These are phyloP conservation scores for Blumeriella jaapii DNA, from an alignment of 2,329 filamentous ascomycete genomes.

Conservation along the genomic window DNA sequence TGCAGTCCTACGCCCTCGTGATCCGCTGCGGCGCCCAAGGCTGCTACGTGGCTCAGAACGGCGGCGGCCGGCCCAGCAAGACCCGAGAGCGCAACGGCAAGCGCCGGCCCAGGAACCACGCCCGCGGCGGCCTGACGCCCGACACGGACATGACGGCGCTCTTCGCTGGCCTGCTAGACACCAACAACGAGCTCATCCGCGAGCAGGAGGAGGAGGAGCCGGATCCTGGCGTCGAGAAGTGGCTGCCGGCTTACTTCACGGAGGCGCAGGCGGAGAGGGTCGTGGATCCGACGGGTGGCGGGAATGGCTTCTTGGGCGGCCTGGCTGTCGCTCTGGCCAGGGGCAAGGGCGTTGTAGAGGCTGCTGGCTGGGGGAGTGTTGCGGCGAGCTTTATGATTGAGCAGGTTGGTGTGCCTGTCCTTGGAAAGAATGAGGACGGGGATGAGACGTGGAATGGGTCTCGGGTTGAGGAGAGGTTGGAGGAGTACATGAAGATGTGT, in stretches of 20 bases:
- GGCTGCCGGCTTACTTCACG: constrained; percentile 68
- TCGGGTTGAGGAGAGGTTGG: constrained; percentile 39
- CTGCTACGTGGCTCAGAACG: constrained; percentile 45
- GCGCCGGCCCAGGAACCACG: constrained; percentile 24
- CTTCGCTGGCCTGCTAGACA: constrained; percentile 46
- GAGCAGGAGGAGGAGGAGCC: constrained; percentile 48
- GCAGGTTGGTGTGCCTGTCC: constrained; percentile 70
- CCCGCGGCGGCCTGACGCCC: constrained; percentile 40
- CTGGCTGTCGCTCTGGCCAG: constrained; percentile 46
- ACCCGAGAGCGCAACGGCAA: constrained; percentile 14
- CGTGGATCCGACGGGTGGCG: constrained; percentile 87
- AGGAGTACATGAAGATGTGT: constrained; percentile 31
- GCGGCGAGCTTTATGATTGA: constrained; percentile 91
- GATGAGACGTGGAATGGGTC: constrained; percentile 52
- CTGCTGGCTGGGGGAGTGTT: constrained; percentile 66
- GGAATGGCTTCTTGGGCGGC: constrained; percentile 75
- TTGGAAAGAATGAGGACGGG: constrained; percentile 35
- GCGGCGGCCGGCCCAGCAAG: constrained; percentile 18
- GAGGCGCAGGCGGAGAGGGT: constrained; percentile 36
- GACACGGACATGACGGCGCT: constrained; percentile 54
- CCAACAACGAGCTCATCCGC: constrained; percentile 34
- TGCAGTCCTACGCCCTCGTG: constrained; percentile 54
- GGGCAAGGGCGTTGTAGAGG: constrained; percentile 52
- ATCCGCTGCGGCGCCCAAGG: constrained; percentile 62
- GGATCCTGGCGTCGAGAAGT: constrained; percentile 44